These are phyloP conservation scores for Colletotrichum sp. DNA, from an alignment of 2,329 filamentous ascomycete species.

Conservation along the genomic window DNA sequence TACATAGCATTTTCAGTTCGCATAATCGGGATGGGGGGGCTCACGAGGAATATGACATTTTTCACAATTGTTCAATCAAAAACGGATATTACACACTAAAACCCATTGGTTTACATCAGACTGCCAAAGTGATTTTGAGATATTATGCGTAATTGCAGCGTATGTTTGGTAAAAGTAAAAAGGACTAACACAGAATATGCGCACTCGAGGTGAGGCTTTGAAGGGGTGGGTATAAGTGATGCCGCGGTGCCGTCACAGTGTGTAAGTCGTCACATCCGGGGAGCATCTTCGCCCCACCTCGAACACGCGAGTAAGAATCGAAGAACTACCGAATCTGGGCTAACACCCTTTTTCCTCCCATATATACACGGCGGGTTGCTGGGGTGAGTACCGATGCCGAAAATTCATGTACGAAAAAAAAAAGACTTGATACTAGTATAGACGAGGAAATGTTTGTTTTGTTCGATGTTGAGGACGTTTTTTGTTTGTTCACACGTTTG, in stretches of 20 bases:
- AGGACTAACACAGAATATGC: background rate
- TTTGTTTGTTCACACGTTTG: background rate
- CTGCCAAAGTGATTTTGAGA: background rate
- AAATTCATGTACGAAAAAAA: background rate
- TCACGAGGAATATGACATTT: background rate
- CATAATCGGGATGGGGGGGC: background rate
- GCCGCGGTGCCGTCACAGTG: background rate
- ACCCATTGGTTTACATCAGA: background rate
- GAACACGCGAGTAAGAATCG: no score
- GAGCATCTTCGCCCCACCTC: background rate
- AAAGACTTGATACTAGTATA: background rate
- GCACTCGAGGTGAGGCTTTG: background rate
- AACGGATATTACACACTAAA: background rate
- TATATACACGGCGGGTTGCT: background rate
- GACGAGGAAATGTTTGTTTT: background rate
- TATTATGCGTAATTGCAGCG: background rate
- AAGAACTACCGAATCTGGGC: background rate
- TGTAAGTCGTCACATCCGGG: background rate
- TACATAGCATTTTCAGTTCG: background rate
- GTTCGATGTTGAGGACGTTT: background rate
- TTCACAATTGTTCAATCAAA: background rate
- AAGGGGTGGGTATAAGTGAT: background rate
- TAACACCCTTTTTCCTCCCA: background rate
- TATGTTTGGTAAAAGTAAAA: background rate
- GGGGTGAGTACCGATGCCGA: background rate